Evolutionary conservation across 2,329 filamentous ascomycete genomes (phyloP), one percentile per base, ranked within the genome.

Genomic region (Exophiala lecanii-corni): DNA sequence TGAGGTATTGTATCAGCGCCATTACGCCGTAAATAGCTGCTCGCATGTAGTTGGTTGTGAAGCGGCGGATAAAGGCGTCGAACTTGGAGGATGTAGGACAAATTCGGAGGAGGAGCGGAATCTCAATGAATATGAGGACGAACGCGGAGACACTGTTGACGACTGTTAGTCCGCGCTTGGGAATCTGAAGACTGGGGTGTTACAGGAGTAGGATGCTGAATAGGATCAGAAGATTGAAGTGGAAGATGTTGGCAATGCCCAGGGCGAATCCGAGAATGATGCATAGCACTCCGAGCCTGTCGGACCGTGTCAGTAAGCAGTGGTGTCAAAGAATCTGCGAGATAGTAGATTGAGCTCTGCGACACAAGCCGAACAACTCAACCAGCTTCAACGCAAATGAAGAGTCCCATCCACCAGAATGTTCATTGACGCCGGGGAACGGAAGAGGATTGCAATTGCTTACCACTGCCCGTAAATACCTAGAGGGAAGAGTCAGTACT

Each of bases 41-140:
- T 68, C 92, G 42, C 82, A 92, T 94, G 73, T 89, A 97, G 74
- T 96, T 97, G 47, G 89, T 94, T 52, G 88, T 88, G 73, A 98
- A 86, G 60, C 79, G 83, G 67, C 91, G 89, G 66, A 98, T 91
- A 63, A 89, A 83, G 55, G 71, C 73, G 66, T 98, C 92, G 70
- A 98, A 98, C 54, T 78, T 81, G 53, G 82, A 68, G 10, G 91
- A 97, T 4, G 92, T 98, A 45, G 92, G 92, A 73, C 92, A 98
- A 71, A 98, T 96, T 68, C 92, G 86, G 50, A 98, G 82, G 45
- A 98, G 85, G 47, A 97, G 82, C 19, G 92, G 92, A 13, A 98
- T 83, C 67, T 98, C 86, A 61, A 91, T 76, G 68, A 92, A 92
- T 61, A 92, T 71, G 60, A 92, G 84, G 57, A 89, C 59, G 57